Evolutionary conservation across 768 basidiomycete genomes (phyloP).

Genomic region (Boletus sp.): DNA sequence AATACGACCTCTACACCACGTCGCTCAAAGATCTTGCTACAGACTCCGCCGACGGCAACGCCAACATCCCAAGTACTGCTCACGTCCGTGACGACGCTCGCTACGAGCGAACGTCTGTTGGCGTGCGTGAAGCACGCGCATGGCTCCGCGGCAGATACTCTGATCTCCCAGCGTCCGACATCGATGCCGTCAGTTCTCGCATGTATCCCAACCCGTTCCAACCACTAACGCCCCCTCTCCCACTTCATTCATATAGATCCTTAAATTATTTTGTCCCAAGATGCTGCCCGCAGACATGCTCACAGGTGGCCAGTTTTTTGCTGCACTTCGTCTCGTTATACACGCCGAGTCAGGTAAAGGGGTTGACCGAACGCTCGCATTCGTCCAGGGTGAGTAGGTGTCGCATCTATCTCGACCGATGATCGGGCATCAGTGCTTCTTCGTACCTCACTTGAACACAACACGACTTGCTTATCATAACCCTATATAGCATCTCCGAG

Average conservation of each 20-base stretch:
- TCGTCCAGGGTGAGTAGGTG: conserved; percentile 61
- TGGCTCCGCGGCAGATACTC: conserved; percentile 74
- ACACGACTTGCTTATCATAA: conserved; percentile 7
- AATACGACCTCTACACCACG: conserved; percentile 65
- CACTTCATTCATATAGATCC: conserved; percentile 45
- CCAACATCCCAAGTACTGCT: neutral
- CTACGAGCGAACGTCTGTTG: conserved; percentile 52
- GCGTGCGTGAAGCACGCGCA: conserved; percentile 65
- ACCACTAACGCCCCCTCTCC: neutral
- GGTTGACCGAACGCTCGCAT: conserved; percentile 64
- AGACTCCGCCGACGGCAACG: conserved; percentile 29
- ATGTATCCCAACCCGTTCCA: neutral
- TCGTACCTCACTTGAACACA: neutral
- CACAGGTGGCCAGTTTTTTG: conserved; percentile 73
- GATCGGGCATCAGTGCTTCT: neutral
- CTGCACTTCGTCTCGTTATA: conserved; percentile 60
- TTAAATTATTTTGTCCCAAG: conserved; percentile 59
- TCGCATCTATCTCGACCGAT: neutral
- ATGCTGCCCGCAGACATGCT: conserved; percentile 52
- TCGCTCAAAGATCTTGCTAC: conserved; percentile 52
- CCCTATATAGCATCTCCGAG: conserved; percentile 17
- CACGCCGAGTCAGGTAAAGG: conserved; percentile 61
- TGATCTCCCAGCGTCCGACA: conserved; percentile 44
- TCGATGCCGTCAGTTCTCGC: conserved; percentile 53
- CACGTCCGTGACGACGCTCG: conserved; percentile 40